A percentile compares a stretch with the other conserved stretches of the same genome.
Conservation (phyloP, 2,329 filamentous ascomycete species). For the Botrytis fabae region DNA sequence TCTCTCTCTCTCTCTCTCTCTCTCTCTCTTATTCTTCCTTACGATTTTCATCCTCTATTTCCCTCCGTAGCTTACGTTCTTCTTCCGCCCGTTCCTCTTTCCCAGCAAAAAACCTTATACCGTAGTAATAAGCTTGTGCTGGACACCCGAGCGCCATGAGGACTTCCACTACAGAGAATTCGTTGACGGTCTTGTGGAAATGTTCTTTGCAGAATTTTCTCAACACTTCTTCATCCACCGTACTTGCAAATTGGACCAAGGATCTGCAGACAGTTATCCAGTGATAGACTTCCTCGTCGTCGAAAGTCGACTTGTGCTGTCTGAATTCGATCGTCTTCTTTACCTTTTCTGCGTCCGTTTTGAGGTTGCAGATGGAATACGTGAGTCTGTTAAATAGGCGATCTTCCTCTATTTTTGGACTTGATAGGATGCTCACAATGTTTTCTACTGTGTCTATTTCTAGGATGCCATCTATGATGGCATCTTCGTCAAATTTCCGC, state of each 20-base stretch:
- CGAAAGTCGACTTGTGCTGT: conserved; percentile 13
- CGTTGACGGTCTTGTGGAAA: not conserved
- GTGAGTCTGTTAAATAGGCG: not conserved
- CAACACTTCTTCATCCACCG: not conserved
- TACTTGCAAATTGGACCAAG: not conserved
- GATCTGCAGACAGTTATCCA: conserved; percentile 12
- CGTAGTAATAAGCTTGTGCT: conserved; percentile 14
- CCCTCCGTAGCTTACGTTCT: not conserved
- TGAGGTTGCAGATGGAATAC: conserved; percentile 3
- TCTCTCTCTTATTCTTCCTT: not conserved
- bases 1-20: not conserved
- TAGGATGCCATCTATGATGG: not conserved
- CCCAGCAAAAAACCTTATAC: not conserved
- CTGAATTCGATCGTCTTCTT: conserved; percentile 21
- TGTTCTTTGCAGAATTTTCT: not conserved
- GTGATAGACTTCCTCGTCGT: conserved; percentile 13
- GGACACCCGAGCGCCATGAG: not conserved
- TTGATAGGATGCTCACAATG: not conserved
- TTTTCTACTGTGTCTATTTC: not conserved
- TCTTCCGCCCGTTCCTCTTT: not conserved
- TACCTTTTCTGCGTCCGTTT: not conserved
- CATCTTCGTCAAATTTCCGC: not conserved
- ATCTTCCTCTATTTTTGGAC: not conserved
- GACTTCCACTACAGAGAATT: not conserved
- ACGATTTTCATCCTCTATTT: not conserved